phyloP scores from a whole-genome alignment of 1,284 basidiomycete species.

The Ceratobasidium sp. region DNA sequence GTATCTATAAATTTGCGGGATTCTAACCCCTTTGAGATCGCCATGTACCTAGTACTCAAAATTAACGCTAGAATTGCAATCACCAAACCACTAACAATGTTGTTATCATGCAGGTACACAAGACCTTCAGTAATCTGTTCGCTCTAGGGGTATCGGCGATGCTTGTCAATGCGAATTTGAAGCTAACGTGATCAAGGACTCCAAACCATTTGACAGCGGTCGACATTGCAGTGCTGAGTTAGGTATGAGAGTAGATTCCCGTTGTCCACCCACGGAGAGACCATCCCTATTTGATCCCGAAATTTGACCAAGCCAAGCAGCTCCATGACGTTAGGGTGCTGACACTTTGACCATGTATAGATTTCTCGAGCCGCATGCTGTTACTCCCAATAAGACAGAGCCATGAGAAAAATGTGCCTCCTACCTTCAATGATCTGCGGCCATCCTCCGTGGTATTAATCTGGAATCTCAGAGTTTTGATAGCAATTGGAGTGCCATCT shows the following conservation, averaged over 20 bases:
- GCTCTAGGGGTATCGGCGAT: background rate
- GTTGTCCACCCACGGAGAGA: slow-evolving; percentile 11
- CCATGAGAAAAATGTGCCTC: no score
- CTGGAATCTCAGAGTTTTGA: background rate
- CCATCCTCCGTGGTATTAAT: background rate
- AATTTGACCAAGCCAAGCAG: slow-evolving; percentile 1
- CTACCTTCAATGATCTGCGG: background rate
- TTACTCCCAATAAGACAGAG: no score
- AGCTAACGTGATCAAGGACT: background rate
- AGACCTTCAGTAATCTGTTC: background rate
- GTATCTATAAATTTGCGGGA: background rate
- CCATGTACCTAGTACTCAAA: background rate
- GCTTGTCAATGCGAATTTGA: background rate
- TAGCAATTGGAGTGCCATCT: background rate
- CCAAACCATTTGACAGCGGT: background rate
- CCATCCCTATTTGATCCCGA: background rate
- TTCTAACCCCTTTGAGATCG: background rate
- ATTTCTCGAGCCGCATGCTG: slow-evolving; percentile 7
- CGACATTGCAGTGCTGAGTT: background rate
- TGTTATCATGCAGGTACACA: background rate
- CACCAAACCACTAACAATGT: background rate
- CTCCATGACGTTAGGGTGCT: background rate
- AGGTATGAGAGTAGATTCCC: background rate
- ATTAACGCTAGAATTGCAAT: background rate
- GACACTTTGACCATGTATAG: slow-evolving; percentile 7